Evolutionary conservation across 768 basidiomycete species (phyloP).

Genomic region (Calocybe indica): DNA sequence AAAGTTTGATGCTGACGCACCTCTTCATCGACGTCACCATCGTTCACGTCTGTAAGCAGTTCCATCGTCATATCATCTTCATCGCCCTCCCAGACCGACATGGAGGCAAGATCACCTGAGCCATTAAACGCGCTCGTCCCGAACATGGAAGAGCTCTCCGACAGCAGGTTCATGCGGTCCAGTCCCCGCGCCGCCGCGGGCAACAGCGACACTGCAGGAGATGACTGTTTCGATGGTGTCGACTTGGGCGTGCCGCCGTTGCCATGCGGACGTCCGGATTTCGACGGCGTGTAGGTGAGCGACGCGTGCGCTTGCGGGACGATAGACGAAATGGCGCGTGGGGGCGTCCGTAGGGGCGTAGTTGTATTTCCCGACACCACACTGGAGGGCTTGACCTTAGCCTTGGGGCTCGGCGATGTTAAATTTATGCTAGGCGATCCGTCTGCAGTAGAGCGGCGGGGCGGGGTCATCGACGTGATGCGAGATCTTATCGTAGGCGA

Average conservation of each 20-base stretch:
- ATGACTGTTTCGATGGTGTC: constrained; percentile 6
- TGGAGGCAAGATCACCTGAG: constrained; percentile 37
- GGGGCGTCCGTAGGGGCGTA: constrained; percentile 26
- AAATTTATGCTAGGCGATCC: constrained; percentile 31
- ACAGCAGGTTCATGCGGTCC: background rate
- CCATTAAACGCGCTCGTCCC: constrained; percentile 21
- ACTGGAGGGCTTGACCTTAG: constrained; percentile 15
- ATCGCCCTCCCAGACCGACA: constrained; percentile 16
- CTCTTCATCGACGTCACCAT: constrained; percentile 68
- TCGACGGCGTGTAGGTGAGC: constrained; percentile 5
- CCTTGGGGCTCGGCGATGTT: constrained; percentile 34
- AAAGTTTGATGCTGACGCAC: constrained; percentile 24
- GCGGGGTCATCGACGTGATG: constrained; percentile 40
- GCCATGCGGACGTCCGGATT: background rate
- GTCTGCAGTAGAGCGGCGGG: constrained; percentile 15
- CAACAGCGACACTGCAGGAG: constrained; percentile 6
- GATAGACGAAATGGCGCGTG: constrained; percentile 6
- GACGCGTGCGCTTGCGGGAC: background rate
- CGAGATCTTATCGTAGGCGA: constrained; percentile 20
- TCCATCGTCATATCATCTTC: constrained; percentile 63
- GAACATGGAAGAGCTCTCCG: constrained; percentile 10
- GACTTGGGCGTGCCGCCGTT: constrained; percentile 6
- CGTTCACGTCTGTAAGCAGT: constrained; percentile 60
- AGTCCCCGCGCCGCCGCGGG: constrained; percentile 8
- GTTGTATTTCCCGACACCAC: constrained; percentile 14